phyloP scores from a whole-genome alignment of 2,329 filamentous ascomycete species.

The Mollisiaceae sp. region DNA sequence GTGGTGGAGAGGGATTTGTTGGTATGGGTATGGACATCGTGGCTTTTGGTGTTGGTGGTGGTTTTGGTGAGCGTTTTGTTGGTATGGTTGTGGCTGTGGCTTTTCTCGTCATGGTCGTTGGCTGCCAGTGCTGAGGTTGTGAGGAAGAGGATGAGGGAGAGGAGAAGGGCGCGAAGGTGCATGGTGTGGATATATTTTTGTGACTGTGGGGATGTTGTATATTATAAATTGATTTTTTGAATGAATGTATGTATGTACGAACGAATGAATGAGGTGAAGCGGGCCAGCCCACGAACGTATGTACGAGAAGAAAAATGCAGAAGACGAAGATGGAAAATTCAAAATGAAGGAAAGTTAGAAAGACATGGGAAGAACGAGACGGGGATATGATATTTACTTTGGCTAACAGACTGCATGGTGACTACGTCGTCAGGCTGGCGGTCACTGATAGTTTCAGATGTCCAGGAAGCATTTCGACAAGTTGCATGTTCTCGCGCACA shows the following conservation, averaged over 20 bases:
- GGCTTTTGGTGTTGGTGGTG: neutral
- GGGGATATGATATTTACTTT: conserved; percentile 10
- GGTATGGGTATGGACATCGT: conserved; percentile 8
- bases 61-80: conserved; percentile 38
- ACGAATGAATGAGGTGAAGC: conserved; percentile 14
- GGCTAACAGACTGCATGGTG: conserved; percentile 3
- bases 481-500: no score
- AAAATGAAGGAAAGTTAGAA: neutral
- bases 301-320: conserved; percentile 1
- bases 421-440: conserved; percentile 7
- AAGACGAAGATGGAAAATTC: neutral
- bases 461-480: neutral
- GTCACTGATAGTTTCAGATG: conserved; percentile 25
- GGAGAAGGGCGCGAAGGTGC: conserved; percentile 34
- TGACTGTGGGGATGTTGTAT: conserved; percentile 1
- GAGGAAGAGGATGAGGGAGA: conserved; percentile 34
- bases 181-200: conserved; percentile 37
- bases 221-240: conserved; percentile 11
- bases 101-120: conserved; percentile 31
- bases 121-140: conserved; percentile 38
- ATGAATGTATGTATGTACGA: neutral
- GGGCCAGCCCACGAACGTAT: conserved; percentile 21
- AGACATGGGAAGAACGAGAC: neutral
- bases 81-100: conserved; percentile 11
- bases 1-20: conserved; percentile 39